Evolutionary conservation across 192 early-diverging fungal species (phyloP), one percentile per base, ranked within the genome.

Genomic region (Martensiomyces pterosporus): DNA sequence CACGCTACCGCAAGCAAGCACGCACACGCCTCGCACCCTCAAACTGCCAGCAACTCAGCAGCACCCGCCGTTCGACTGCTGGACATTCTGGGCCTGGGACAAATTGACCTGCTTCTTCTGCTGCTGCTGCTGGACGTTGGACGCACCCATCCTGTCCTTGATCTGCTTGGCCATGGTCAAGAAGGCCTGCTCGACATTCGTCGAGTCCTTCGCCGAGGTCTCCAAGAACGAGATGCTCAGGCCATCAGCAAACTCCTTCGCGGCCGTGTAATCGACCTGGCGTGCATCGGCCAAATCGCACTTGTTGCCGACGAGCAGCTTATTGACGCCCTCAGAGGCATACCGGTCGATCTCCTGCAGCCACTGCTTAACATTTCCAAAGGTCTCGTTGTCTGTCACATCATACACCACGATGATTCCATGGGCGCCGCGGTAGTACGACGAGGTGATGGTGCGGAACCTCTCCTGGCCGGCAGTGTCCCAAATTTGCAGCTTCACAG

Each of bases 141-240:
- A 72, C 9, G 69, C 61, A 39, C 52, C 75, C 55, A 75, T 62
- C 35, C 89, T 85, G 65, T 99, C 96, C 81, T 99, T 99, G 64
- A 99, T 99, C 78, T 99, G 96, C 69, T 92, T 94, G 19, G 96
- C 94, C 96, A 99, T 97, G 24, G 92, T 97, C 85, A 99, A 80
- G 82, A 99, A 99, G 25, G 96, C 96, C 60, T 93, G 90, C 77
- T 99, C 96, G 13, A 99, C 96, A 57, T 99, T 99, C 17, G 89
- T 90, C 9, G 96, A 86, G 57, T 92, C 88, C 81, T 99, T 99
- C 48, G 96, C 96, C 8, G 87, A 90, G 6, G 96, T 99, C 67
- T 99, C 96, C 77, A 99, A 77, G 71, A 99, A 93, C 24, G 94
- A 87, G 44, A 99, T 95, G 24, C 67, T 75, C 26, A 99, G 76